Conservation (phyloP, 2,329 filamentous ascomycete species). For the Penicillium verrucosum region DNA sequence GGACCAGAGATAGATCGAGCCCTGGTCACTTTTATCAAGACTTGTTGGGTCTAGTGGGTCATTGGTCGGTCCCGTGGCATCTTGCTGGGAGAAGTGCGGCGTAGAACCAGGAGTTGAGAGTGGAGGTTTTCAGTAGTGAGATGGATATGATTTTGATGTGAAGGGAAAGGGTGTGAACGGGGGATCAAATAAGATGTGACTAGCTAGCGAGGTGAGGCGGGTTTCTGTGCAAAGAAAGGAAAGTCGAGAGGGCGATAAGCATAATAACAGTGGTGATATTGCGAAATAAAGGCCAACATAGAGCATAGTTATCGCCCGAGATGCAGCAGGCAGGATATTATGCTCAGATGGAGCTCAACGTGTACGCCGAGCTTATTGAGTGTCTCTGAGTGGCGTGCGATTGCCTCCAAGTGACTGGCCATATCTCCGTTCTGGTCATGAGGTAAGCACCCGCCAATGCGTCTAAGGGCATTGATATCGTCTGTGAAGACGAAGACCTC, state of each 20-base stretch:
- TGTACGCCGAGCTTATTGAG: too few species aligned
- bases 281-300: not conserved
- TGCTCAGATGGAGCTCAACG: not conserved
- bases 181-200: not conserved
- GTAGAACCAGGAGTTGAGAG: not conserved
- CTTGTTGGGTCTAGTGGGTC: not conserved
- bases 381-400: fast-evolving
- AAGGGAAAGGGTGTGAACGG: not conserved
- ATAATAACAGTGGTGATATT: not conserved
- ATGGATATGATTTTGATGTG: not conserved
- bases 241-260: not conserved
- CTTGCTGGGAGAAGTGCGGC: not conserved
- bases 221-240: not conserved
- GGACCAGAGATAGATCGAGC: not conserved
- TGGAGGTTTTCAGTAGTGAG: not conserved
- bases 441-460: too few species aligned
- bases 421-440: too few species aligned
- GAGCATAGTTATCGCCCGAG: not conserved
- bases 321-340: not conserved
- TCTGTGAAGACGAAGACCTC: too few species aligned
- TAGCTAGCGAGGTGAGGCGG: not conserved
- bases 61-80: not conserved
- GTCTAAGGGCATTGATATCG: too few species aligned
- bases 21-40: not conserved
- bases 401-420: too few species aligned